Evolutionary conservation across 345 rosid species (phyloP).

Genomic region (Boechera retrofracta): DNA sequence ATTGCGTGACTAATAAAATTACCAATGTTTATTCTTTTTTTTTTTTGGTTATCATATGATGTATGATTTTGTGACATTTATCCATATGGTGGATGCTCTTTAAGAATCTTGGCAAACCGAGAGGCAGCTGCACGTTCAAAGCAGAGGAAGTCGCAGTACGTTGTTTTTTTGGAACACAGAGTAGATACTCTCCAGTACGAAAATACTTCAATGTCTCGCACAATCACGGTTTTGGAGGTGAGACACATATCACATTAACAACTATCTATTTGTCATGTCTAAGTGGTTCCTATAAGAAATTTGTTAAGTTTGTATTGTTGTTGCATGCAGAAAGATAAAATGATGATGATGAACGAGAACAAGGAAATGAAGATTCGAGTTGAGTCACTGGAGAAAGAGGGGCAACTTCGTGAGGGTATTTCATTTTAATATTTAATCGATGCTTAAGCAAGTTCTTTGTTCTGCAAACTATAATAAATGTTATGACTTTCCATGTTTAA

Average conservation of each 20-base stretch:
- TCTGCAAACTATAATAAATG: no score
- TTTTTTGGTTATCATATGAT: not conserved
- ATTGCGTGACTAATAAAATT: not conserved
- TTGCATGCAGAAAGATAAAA: not conserved
- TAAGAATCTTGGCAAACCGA: constrained; percentile 72
- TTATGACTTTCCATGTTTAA: no score
- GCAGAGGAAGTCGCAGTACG: constrained; percentile 52
- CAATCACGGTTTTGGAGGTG: constrained; percentile 22
- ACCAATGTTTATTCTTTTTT: not conserved
- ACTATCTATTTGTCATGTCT: not conserved
- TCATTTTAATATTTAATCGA: not conserved
- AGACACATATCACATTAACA: constrained; percentile 37
- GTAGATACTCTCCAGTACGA: constrained; percentile 6
- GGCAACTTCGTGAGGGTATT: constrained; percentile 61
- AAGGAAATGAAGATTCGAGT: constrained; percentile 53
- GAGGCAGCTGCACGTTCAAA: constrained; percentile 67
- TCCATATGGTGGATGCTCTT: constrained; percentile 6
- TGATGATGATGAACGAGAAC: not conserved
- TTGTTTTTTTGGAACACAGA: constrained; percentile 55
- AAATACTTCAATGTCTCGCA: not conserved
- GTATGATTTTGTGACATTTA: not conserved
- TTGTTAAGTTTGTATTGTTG: not conserved
- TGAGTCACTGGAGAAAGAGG: constrained; percentile 67
- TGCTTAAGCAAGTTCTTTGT: no score
- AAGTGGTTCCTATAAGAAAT: not conserved